Evolutionary conservation across 179 eudicot species (phyloP), one percentile per base, ranked within the genome.

Genomic region (Pouteria campechiana): DNA sequence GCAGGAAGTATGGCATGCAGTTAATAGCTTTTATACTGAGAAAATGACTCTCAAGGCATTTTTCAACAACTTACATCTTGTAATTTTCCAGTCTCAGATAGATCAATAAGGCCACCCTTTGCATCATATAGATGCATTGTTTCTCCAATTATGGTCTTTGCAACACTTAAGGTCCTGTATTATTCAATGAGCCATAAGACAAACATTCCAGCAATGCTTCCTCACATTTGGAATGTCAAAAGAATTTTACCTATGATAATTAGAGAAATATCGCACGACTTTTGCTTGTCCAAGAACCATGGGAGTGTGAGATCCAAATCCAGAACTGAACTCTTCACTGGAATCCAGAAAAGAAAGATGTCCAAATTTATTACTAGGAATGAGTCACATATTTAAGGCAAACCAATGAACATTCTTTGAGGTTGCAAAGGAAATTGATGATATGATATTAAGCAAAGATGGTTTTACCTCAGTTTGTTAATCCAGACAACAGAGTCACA

Each of bases 401-500:
- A n/a, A n/a, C n/a, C n/a, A n/a, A n/a, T n/a, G n/a, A n/a, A n/a
- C n/a, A n/a, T n/a, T n/a, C n/a, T n/a, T n/a, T n/a, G n/a, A n/a
- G n/a, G n/a, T n/a, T n/a, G n/a, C n/a, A n/a, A n/a, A n/a, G n/a
- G n/a, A n/a, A n/a, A n/a, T n/a, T n/a, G n/a, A n/a, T n/a, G n/a
- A n/a, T n/a, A n/a, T n/a, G n/a, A n/a, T n/a, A n/a, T n/a, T n/a
- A 29, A 27, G 24, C 16, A 24, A 22, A 49, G 35, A 27, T 38
- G n/a, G 12, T 42, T n/a, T 37, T 82, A 90, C 98, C 98, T 79
- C 57, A 90, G 63, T 67, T 82, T 90, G 72, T 90, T 82, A 43
- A 90, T 71, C 98, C 98, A 90, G 43, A 90, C 80, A 55, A 90
- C 92, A 43, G 98, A 92, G 54, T 90, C 98, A 70, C 96, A 82